phyloP scores from a whole-genome alignment of 306 rosid species.

The Phaseolus lunatus region DNA sequence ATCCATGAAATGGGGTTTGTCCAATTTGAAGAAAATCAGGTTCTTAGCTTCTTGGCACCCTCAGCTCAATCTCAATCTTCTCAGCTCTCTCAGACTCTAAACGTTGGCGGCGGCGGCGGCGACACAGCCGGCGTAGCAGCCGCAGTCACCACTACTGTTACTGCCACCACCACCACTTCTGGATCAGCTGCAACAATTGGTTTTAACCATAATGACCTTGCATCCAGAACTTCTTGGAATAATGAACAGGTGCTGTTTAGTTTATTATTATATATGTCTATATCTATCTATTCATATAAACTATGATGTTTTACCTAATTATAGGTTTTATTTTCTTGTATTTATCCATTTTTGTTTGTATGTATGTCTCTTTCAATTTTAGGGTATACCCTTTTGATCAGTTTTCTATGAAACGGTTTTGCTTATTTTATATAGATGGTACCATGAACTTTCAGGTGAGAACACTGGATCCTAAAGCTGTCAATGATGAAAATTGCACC shows the following conservation, averaged over 20 bases:
- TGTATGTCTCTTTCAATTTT: conserved; percentile 46
- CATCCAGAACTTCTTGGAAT: conserved; percentile 70
- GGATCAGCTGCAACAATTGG: conserved; percentile 39
- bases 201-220: conserved; percentile 62
- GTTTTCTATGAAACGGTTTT: neutral
- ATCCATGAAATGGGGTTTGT: conserved; percentile 79
- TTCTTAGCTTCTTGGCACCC: conserved; percentile 82
- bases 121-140: neutral
- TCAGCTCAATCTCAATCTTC: conserved; percentile 56
- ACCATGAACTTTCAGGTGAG: conserved; percentile 57
- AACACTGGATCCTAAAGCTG: conserved; percentile 71
- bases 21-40: conserved; percentile 80
- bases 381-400: conserved; percentile 38
- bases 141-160: conserved; percentile 30
- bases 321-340: neutral
- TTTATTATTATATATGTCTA: neutral
- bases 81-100: conserved; percentile 49
- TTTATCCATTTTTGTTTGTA: conserved; percentile 4
- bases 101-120: neutral
- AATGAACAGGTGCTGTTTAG: conserved; percentile 59
- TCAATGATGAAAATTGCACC: conserved; percentile 72
- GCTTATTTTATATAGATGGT: neutral
- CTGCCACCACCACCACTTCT: neutral
- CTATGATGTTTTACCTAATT: conserved; percentile 23
- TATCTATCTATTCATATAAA: neutral